Percentiles rank a stretch among this genome's conserved stretches.
These are phyloP conservation scores for Vaccinium vitisidaea DNA, from an alignment of 148 eudicot species.

Conservation along the genomic window DNA sequence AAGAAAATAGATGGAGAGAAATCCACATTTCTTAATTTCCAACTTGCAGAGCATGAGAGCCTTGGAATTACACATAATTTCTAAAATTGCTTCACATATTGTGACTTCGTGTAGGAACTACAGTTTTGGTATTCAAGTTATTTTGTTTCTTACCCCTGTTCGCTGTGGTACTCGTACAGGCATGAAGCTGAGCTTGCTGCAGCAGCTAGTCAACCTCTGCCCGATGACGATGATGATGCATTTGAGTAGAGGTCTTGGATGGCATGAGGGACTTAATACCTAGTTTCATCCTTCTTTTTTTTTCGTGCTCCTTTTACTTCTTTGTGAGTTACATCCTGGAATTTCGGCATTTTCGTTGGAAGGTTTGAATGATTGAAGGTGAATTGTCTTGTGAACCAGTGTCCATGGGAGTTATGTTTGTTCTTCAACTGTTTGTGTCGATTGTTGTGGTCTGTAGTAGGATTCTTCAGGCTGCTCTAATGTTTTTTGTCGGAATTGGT, in stretches of 20 bases:
- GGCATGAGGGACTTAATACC: background rate
- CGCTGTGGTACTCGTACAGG: background rate
- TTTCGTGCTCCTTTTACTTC: background rate
- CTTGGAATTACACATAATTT: background rate
- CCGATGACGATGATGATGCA: slow-evolving; percentile 15
- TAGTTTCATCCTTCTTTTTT: background rate
- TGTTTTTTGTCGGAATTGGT: background rate
- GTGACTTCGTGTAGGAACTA: background rate
- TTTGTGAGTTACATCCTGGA: background rate
- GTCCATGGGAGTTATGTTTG: background rate
- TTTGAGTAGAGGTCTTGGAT: slow-evolving; percentile 14
- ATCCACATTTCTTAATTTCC: background rate
- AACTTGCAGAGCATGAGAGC: background rate
- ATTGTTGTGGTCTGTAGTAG: background rate
- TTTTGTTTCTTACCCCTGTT: background rate
- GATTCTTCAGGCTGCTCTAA: background rate
- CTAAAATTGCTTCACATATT: no score
- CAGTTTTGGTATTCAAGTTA: background rate
- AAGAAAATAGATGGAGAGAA: background rate
- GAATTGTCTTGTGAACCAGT: background rate
- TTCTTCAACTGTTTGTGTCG: background rate
- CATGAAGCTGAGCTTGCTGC: slow-evolving; percentile 24
- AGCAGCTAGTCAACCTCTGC: slow-evolving; percentile 16
- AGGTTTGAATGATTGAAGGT: background rate
- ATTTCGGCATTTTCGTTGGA: background rate